phyloP scores from a whole-genome alignment of 208 protist genomes.

The Trypanosoma congolense region DNA sequence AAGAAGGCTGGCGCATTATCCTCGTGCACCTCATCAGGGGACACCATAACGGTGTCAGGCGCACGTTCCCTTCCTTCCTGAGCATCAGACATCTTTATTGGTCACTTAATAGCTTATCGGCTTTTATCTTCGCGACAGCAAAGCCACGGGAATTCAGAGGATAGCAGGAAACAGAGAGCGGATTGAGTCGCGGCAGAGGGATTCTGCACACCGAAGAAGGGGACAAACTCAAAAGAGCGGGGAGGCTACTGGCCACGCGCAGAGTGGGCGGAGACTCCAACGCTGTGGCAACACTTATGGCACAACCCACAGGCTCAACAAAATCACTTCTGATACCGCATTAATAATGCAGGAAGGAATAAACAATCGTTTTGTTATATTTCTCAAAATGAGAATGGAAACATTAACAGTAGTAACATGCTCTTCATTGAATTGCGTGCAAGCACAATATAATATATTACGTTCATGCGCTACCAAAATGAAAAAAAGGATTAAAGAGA shows the following conservation, averaged over 20 bases:
- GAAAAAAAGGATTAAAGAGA: not conserved
- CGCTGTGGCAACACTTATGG: no score
- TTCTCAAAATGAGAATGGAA: no score
- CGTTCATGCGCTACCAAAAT: not conserved
- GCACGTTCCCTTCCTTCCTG: not conserved
- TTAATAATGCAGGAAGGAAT: no score
- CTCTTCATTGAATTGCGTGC: no score
- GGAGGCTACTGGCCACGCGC: no score
- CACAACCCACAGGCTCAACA: no score
- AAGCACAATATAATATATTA: slow-evolving; percentile 4
- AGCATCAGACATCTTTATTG: slow-evolving; percentile 1
- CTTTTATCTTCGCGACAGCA: not conserved
- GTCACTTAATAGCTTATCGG: not conserved
- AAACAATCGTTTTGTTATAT: no score
- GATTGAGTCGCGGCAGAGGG: not conserved
- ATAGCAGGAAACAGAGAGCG: not conserved
- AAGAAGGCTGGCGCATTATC: not conserved
- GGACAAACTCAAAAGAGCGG: no score
- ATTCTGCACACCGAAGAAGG: no score
- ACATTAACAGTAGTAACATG: no score
- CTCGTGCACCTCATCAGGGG: not conserved
- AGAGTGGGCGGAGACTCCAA: no score
- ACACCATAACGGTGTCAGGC: not conserved
- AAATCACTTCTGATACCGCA: no score
- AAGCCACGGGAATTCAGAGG: not conserved